phyloP scores from a whole-genome alignment of 345 rosid genomes.

The Bruguiera gymnorhiza region DNA sequence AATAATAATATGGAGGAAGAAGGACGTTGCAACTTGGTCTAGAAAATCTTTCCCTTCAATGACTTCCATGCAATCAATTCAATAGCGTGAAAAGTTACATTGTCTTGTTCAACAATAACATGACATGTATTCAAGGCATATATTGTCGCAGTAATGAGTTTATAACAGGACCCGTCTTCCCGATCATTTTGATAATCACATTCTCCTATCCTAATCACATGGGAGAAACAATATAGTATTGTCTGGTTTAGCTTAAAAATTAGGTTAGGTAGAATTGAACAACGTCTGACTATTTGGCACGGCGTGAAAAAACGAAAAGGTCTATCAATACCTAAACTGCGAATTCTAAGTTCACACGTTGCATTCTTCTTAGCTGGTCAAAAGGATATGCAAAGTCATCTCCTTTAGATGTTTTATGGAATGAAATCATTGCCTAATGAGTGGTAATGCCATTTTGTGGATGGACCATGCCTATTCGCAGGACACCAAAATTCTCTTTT shows the following conservation, averaged over 20 bases:
- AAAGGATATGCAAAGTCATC: conserved; percentile 20
- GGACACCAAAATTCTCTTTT: background rate
- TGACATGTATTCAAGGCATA: too few species aligned
- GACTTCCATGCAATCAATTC: too few species aligned
- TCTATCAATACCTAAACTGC: background rate
- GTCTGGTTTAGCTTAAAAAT: conserved; percentile 16
- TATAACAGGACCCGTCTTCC: conserved; percentile 15
- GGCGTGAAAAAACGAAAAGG: conserved; percentile 17
- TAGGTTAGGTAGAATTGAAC: conserved; percentile 49
- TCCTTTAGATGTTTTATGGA: background rate
- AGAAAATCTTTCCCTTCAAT: background rate
- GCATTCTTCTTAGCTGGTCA: conserved; percentile 24
- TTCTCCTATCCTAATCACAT: conserved; percentile 33
- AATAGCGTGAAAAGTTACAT: too few species aligned
- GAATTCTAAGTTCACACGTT: conserved; percentile 22
- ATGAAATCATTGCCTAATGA: background rate
- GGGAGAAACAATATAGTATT: conserved; percentile 13
- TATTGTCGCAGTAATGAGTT: background rate
- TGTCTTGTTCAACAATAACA: too few species aligned
- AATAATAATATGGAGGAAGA: background rate
- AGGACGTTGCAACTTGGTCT: background rate
- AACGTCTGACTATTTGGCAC: conserved; percentile 22
- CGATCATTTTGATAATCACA: conserved; percentile 20
- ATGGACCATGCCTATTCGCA: too few species aligned
- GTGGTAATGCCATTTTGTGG: too few species aligned